Conservation (phyloP, 1,284 basidiomycete genomes). For the Uromyces viciae-fabae region DNA sequence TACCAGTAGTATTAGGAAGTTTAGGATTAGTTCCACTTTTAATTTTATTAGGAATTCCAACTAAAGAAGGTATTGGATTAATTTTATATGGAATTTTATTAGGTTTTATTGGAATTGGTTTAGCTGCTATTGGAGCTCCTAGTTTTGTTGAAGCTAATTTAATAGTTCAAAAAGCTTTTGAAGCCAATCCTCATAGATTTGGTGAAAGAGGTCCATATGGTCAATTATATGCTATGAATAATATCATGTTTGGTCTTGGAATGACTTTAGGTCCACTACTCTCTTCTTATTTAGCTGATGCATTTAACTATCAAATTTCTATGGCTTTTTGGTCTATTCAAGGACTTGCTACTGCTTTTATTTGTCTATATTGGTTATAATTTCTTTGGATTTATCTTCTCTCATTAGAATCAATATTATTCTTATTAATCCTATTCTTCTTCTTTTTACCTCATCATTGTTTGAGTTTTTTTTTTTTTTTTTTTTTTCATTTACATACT, state of each 20-base stretch:
- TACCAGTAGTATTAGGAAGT: not conserved
- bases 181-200: conserved; percentile 14
- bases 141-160: conserved; percentile 33
- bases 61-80: not conserved
- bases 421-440: too few species aligned
- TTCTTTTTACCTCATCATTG: too few species aligned
- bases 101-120: conserved; percentile 27
- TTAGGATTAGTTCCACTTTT: conserved; percentile 20
- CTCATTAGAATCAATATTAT: too few species aligned
- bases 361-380: too few species aligned
- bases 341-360: not conserved
- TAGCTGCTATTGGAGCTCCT: conserved; percentile 26
- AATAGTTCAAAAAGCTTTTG: not conserved
- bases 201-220: conserved; percentile 41
- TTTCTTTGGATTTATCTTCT: too few species aligned
- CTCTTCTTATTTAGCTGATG: not conserved
- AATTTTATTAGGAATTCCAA: conserved; percentile 15
- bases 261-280: conserved; percentile 39
- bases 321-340: conserved; percentile 37
- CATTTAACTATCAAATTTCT: conserved; percentile 23
- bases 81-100: conserved; percentile 10
- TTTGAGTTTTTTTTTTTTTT: too few species aligned
- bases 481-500: too few species aligned
- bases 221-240: conserved; percentile 42
- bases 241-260: conserved; percentile 35